Base-by-base conservation (phyloP, 2,329 filamentous ascomycete genomes). In the Sarocladium brachiariae region DNA sequence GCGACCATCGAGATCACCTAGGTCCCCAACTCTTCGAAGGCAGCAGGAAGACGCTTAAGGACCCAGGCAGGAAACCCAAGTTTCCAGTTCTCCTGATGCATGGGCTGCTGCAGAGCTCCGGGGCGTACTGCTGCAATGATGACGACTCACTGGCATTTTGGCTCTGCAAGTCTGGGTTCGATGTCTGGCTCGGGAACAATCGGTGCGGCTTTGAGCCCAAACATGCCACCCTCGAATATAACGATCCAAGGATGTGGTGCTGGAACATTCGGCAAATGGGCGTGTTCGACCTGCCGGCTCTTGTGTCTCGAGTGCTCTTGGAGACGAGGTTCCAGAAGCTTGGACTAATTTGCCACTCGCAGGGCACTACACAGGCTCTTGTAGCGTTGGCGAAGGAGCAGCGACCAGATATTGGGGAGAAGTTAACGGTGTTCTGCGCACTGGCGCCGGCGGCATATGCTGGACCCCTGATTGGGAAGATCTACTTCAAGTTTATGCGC, bases 221-320 rank as follows among this genome's bases (percentile, higher is more conserved):
- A 56, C 92, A 97, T 62, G 78, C 76, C 2, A 68, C 84, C 19
- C 77, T 96, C 34, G 69, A 80, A 2, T 83, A 86, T 56, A 71
- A 72, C 2, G 92, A 97, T 61, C 91, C 92, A 1, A 80, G 90
- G 25, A 95, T 96, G 88, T 96, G 92, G 92, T 83, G 84, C 35
- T 97, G 92, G 92, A 95, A 95, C 57, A 95, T 96, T 51, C 81
- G 88, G 0, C 89, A 96, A 61, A 95, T 96, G 87, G 92, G 90
- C 3, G 84, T 91, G 1, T 81, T 95, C 62, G 92, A 97, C 63
- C 76, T 97, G 2, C 78, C 91, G 0, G 90, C 91, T 0, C 75
- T 96, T 30, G 78, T 87, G 1, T 88, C 86, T 0, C 82, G 88
- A 5, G 88, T 96, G 1, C 75, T 96, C 2, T 77, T 76, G 34